Conservation (phyloP, 2,329 filamentous ascomycete species). For the Thielaviopsis euricoi region DNA sequence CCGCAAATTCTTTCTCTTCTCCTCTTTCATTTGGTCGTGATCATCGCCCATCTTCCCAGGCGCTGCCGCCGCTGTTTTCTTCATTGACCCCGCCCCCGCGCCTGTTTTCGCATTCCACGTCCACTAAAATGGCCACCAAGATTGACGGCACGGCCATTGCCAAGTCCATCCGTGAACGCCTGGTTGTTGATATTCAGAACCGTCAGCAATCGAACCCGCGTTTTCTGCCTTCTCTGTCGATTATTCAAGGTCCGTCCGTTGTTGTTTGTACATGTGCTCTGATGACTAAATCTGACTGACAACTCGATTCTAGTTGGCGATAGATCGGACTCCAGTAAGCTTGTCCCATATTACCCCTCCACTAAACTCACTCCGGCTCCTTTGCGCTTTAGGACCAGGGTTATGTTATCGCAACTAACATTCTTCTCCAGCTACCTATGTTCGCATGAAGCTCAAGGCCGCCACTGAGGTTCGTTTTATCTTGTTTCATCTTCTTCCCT, state of each 20-base stretch:
- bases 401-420: conserved; percentile 17
- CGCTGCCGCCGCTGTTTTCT: background rate
- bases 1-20: background rate
- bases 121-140: conserved; percentile 66
- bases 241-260: conserved; percentile 55
- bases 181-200: conserved; percentile 65
- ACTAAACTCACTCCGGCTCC: background rate
- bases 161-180: conserved; percentile 69
- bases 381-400: background rate
- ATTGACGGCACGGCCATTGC: conserved; percentile 95
- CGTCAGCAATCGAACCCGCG: conserved; percentile 70
- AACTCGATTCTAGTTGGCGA: conserved; percentile 53
- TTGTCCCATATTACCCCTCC: background rate
- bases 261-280: conserved; percentile 1
- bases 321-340: conserved; percentile 76
- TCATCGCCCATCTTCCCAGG: background rate
- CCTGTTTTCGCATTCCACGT: conserved; percentile 21
- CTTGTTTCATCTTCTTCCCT: background rate
- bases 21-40: background rate
- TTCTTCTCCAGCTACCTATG: conserved; percentile 63
- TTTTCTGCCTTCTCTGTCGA: conserved; percentile 80
- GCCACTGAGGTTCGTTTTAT: conserved; percentile 56
- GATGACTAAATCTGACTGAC: conserved; percentile 11
- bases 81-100: conserved; percentile 1
- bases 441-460: conserved; percentile 98